Evolutionary conservation across 2,329 filamentous ascomycete species (phyloP).

Genomic region (Polytolypa hystricis): DNA sequence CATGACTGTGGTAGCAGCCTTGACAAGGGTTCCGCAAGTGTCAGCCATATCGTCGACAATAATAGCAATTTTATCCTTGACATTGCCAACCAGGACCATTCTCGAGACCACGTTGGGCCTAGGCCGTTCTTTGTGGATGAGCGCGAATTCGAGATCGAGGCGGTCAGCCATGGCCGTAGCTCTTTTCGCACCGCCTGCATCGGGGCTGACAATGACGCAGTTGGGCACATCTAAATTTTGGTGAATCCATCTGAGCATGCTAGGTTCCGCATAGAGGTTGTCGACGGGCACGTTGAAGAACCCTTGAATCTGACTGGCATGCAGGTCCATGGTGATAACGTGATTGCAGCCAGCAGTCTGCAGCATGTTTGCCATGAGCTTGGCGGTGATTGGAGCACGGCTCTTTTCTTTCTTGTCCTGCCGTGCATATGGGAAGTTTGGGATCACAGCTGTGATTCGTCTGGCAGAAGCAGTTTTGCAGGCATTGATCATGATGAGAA

Average conservation of each 20-base stretch:
- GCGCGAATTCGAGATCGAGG: constrained; percentile 77
- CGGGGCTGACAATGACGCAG: constrained; percentile 87
- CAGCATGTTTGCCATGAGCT: constrained; percentile 94
- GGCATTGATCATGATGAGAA: constrained; percentile 96
- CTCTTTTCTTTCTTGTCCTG: constrained; percentile 98
- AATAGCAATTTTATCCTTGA: constrained; percentile 82
- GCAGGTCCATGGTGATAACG: constrained; percentile 92
- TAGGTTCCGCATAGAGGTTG: constrained; percentile 88
- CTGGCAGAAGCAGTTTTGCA: constrained; percentile 77
- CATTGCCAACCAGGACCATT: constrained; percentile 94
- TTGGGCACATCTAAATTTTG: constrained; percentile 73
- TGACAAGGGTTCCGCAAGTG: constrained; percentile 78
- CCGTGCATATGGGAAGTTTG: constrained; percentile 91
- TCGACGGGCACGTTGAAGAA: constrained; percentile 81
- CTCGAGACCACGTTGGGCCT: constrained; percentile 83
- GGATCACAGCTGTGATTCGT: constrained; percentile 88
- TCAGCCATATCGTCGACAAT: constrained; percentile 98
- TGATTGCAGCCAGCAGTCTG: constrained; percentile 88
- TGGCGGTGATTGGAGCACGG: constrained; percentile 89
- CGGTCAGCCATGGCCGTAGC: constrained; percentile 89
- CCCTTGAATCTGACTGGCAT: constrained; percentile 86
- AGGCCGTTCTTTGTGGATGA: constrained; percentile 94
- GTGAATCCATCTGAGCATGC: constrained; percentile 79
- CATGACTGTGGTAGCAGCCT: constrained; percentile 82
- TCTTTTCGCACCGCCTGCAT: constrained; percentile 90